A percentile compares a stretch with the other conserved stretches of the same genome.
These are phyloP conservation scores for Calonectria multiphialidica DNA, from an alignment of 2,329 filamentous ascomycete species.

Conservation along the genomic window DNA sequence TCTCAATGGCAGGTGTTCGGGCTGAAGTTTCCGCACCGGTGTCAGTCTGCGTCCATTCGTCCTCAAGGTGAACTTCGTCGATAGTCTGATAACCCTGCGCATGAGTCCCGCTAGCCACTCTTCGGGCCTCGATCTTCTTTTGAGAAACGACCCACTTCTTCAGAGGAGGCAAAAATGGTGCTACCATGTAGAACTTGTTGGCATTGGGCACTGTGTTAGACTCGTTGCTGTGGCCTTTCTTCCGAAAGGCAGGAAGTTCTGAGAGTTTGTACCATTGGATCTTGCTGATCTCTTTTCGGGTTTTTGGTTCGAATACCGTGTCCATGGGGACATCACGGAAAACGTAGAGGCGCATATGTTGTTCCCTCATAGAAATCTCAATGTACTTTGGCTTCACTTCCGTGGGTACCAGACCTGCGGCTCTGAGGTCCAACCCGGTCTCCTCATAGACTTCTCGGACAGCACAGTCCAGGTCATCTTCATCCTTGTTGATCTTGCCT, in stretches of 20 bases:
- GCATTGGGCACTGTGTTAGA: conserved; percentile 70
- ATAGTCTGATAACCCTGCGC: conserved; percentile 55
- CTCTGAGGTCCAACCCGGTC: conserved; percentile 86
- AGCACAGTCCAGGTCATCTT: conserved; percentile 93
- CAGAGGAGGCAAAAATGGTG: conserved; percentile 86
- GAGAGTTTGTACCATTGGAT: conserved; percentile 95
- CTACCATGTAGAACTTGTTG: conserved; percentile 98
- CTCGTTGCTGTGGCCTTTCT: conserved; percentile 67
- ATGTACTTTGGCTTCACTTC: conserved; percentile 84
- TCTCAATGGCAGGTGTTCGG: conserved; percentile 56
- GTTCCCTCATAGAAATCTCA: conserved; percentile 89
- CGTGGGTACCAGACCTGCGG: conserved; percentile 80
- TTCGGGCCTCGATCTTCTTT: conserved; percentile 75
- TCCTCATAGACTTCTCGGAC: conserved; percentile 96
- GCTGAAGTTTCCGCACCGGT: conserved; percentile 44
- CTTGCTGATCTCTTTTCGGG: conserved; percentile 96
- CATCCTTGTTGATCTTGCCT: conserved; percentile 98
- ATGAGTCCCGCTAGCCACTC: conserved; percentile 55
- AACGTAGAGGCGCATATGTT: conserved; percentile 92
- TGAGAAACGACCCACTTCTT: conserved; percentile 93
- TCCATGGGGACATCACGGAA: conserved; percentile 91
- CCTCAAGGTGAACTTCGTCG: conserved; percentile 72
- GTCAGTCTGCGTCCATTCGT: conserved; percentile 65
- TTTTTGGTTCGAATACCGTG: conserved; percentile 88
- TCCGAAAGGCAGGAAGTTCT: conserved; percentile 86